Conservation (phyloP, 345 rosid genomes). For the Angophora floribunda region DNA sequence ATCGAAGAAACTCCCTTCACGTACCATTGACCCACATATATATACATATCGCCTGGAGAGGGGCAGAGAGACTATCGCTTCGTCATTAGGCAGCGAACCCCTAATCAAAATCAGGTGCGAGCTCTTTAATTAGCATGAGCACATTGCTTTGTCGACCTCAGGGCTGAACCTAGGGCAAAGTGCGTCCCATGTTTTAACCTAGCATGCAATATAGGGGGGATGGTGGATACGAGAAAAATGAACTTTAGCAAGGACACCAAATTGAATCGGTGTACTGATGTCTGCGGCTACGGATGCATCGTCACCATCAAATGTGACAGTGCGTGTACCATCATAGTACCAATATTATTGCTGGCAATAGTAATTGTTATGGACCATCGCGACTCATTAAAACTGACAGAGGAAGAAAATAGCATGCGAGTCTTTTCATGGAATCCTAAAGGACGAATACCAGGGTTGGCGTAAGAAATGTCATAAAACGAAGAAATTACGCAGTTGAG, state of each 20-base stretch:
- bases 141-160: neutral
- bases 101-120: neutral
- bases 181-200: neutral
- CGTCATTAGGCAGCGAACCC: neutral
- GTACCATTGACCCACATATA: neutral
- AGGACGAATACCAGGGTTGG: neutral
- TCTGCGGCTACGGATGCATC: neutral
- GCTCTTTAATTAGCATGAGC: neutral
- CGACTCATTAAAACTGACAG: neutral
- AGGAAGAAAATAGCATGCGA: neutral
- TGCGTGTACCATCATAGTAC: neutral
- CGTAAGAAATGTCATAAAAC: neutral
- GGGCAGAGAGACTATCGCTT: neutral
- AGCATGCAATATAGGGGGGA: no score
- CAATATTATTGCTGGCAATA: neutral
- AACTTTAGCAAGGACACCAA: neutral
- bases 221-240: neutral
- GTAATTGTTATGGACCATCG: neutral
- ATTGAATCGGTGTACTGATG: neutral
- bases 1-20: neutral
- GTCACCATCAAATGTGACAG: neutral
- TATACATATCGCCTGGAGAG: neutral
- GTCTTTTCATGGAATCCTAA: neutral
- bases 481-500: neutral
- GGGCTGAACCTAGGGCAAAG: neutral